Evolutionary conservation across 371 early-diverging fungal genomes (phyloP).

Genomic region (Coemansia sp.): DNA sequence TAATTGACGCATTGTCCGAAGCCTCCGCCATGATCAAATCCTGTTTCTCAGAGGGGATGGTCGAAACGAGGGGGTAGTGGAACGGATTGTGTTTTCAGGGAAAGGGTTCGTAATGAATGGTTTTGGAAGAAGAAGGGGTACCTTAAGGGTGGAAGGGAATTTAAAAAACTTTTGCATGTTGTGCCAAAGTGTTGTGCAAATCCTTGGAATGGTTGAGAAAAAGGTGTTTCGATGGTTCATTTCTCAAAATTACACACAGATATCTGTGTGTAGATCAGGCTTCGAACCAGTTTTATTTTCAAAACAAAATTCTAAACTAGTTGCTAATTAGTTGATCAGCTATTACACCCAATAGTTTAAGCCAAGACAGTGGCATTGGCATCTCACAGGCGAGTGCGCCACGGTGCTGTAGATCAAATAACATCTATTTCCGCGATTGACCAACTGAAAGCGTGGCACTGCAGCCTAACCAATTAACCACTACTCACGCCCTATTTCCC

Average conservation of each 20-base stretch:
- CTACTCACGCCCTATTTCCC: neutral
- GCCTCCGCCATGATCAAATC: slow-evolving; percentile 1
- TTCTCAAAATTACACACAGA: too few species aligned
- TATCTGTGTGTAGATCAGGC: neutral
- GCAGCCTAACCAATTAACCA: neutral
- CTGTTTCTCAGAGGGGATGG: too few species aligned
- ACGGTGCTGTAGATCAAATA: neutral
- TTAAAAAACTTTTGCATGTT: too few species aligned
- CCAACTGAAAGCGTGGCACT: neutral
- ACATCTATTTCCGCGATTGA: neutral
- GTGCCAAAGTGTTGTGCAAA: neutral
- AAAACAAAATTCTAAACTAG: too few species aligned
- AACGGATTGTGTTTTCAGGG: neutral
- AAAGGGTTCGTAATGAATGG: neutral
- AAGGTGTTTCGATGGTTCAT: too few species aligned
- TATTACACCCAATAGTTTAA: too few species aligned
- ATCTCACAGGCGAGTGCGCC: neutral
- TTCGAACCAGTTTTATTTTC: neutral
- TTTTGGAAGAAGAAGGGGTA: neutral
- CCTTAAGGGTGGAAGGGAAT: neutral
- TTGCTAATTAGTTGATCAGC: too few species aligned
- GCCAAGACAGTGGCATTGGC: too few species aligned
- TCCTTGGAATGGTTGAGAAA: neutral
- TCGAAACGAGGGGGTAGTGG: too few species aligned
- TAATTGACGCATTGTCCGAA: neutral